Evolutionary conservation across 768 basidiomycete genomes (phyloP), one percentile per base, ranked within the genome.

Genomic region (Lentinula sp.): DNA sequence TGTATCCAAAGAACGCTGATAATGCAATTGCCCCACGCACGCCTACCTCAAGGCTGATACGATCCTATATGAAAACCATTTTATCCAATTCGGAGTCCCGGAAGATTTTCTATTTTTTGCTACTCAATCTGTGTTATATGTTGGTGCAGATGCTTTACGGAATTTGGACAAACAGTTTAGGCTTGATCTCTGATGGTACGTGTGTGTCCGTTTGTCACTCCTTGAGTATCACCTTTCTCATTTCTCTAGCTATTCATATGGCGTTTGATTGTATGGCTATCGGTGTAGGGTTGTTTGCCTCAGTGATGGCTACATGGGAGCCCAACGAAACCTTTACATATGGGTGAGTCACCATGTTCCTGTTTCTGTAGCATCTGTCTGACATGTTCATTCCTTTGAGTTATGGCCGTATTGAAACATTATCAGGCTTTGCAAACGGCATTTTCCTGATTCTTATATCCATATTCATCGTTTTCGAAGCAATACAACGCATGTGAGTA

Each of bases 181-280:
- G 97, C 5, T 76, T 99, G 39, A 98, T 99, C 61, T 97, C 95
- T 9, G 97, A 99, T 70, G 95, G 96, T 96, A 64, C 66, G 84
- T 69, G n/a, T 46, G 1, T 46, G 23, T 11, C 2, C 62, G 50
- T 70, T 63, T 31, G 23, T 18, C 5, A 2, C 18, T 34, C 48
- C 13, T 35, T 40, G 32, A 52, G 6, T 23, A 23, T 11, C 13
- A 40, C 8, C 21, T n/a, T 60, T 59, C 65, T 56, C 59, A 6
- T 34, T 42, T 37, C 39, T 56, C 32, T 65, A 98, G 96, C 97
- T 21, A 98, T 99, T 40, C 97, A 99, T 70, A 99, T 98, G 97
- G 93, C 94, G 10, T 99, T 99, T 66, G 97, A 99, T 74, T 98
- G 97, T 69, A 86, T 98, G 83, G 96, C 96, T 0, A 93, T 99